Base-by-base conservation (phyloP, 164 flowering plant species). In the Protea cynaroides region DNA sequence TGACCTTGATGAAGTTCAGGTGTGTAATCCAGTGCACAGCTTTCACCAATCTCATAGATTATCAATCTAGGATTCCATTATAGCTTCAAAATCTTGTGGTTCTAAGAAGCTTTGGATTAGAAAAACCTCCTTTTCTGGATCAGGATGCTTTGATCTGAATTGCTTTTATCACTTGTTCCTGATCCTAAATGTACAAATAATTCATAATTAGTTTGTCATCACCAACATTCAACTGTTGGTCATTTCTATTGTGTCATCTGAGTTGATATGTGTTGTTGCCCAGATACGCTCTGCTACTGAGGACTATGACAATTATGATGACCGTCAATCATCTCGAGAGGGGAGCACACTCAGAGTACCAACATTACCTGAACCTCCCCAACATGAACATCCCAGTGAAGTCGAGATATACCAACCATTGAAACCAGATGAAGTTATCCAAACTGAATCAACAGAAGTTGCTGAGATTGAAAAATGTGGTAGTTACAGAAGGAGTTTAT, bases 1-100 rank as follows among this genome's bases (percentile, higher is more conserved):
- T 54, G 75, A 81, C 56, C 85, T 86, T 7, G 60, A 81, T 49
- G 75, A 79, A 70, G 84, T 90, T 47, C 58, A 87, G 89, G 97
- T 85, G 78, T 55, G 74, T 43, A 17, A 25, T 44, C 60, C 29
- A 40, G 46, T 40, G 46, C 14, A 12, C 14, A 12, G 46, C 46
- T 40, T 40, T 40, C 46, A 40, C 9, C 8, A 8, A 10, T 40
- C 46, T 40, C 9, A 8, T 10, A 40, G 14, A 40, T 40, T 40
- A 12, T 40, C 10, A 40, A 40, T 10, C 46, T 40, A 40, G 46
- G 46, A 40, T 12, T 40, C 46, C 9, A 40, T 9, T 40, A 40
- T 40, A 8, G 14, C 40, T 37, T 37, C 40, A 37, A 37, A 37
- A 37, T 37, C 40, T 37, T 37, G 40, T 37, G 40, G 40, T 4